These are phyloP conservation scores for Globisporangium abappressorium DNA, from an alignment of 352 stramenopile genomes.

Conservation along the genomic window DNA sequence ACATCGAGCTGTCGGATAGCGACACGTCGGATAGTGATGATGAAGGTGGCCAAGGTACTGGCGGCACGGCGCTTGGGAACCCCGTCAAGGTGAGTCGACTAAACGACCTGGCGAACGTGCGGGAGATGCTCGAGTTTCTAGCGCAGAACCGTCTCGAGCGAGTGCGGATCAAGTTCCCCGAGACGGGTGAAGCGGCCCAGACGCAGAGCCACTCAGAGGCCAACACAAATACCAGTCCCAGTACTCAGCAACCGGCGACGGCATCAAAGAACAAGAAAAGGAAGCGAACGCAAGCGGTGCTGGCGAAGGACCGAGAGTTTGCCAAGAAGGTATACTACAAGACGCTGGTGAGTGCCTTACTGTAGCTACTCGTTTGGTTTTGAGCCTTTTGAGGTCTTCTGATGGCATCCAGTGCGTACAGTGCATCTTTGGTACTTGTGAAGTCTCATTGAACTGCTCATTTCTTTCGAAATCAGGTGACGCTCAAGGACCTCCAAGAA, in stretches of 20 bases:
- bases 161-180: not conserved
- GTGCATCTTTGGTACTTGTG: not conserved
- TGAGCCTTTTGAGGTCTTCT: not conserved
- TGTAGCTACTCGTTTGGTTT: not conserved
- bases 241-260: not conserved
- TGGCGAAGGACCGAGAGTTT: constrained; percentile 5
- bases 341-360: constrained; percentile 1
- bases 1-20: constrained; percentile 1
- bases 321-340: constrained; percentile 16
- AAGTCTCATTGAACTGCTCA: not conserved
- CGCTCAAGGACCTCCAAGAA: constrained; percentile 6
- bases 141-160: not conserved
- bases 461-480: not conserved
- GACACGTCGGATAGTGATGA: not conserved
- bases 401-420: not conserved
- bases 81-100: not conserved
- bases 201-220: not conserved
- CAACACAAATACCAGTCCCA: not conserved
- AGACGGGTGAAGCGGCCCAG: not conserved
- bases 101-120: not conserved
- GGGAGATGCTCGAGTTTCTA: constrained; percentile 3
- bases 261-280: not conserved
- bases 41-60: not conserved
- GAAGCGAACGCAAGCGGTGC: not conserved
- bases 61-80: not conserved